Evolutionary conservation across 805 yeast genomes (phyloP).

Genomic region (Ogataea haglerorum): DNA sequence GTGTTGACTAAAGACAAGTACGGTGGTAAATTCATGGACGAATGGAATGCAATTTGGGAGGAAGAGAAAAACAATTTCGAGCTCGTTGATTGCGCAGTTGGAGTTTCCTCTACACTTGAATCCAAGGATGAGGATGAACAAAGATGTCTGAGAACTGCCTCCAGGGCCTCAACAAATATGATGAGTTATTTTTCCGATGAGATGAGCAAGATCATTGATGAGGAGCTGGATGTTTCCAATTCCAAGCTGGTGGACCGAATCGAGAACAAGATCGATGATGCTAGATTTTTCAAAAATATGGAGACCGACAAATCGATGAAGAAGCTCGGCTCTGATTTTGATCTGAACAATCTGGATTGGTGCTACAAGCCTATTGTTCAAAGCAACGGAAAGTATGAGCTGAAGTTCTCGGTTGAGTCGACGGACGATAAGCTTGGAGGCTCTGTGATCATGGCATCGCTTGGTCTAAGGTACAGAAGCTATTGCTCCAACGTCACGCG

Average conservation of each 20-base stretch:
- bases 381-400: conserved; percentile 81
- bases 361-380: conserved; percentile 88
- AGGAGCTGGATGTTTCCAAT: conserved; percentile 74
- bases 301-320: conserved; percentile 45
- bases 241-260: conserved; percentile 68
- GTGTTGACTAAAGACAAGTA: conserved; percentile 70
- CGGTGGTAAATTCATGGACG: conserved; percentile 79
- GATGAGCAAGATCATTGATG: conserved; percentile 84
- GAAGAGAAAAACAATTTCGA: conserved; percentile 36
- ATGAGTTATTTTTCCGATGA: conserved; percentile 83
- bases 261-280: conserved; percentile 78
- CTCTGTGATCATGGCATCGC: conserved; percentile 77
- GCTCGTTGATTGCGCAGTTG: conserved; percentile 51
- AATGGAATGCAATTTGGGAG: conserved; percentile 57
- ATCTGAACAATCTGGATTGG: conserved; percentile 81
- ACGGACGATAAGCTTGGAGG: conserved; percentile 60
- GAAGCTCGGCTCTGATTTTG: conserved; percentile 66
- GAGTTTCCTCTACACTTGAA: conserved; percentile 59
- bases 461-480: conserved; percentile 83
- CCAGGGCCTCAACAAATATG: conserved; percentile 73
- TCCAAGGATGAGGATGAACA: conserved; percentile 79
- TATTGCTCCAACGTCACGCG: conserved; percentile 87
- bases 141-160: conserved; percentile 59
- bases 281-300: conserved; percentile 57
- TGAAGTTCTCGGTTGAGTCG: conserved; percentile 80